These are phyloP conservation scores for Penicillium canescens DNA, from an alignment of 495 filamentous ascomycete species.

Conservation along the genomic window DNA sequence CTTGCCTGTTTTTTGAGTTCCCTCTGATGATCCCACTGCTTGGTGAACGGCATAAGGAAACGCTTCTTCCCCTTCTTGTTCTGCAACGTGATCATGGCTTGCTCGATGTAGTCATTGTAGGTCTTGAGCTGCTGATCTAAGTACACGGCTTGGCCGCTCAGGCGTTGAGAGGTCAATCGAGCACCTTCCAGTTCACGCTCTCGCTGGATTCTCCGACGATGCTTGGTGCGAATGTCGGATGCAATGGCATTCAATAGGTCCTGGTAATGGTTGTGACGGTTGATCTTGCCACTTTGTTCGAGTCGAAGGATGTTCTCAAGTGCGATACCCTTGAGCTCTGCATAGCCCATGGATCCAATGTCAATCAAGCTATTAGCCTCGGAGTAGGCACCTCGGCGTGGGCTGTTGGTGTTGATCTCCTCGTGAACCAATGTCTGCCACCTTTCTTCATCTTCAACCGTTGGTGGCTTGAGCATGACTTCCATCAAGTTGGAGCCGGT, in stretches of 20 bases:
- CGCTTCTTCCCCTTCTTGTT: conserved; percentile 95
- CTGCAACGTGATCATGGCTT: conserved; percentile 97
- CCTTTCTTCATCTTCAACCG: conserved; percentile 80
- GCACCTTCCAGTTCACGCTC: conserved; percentile 89
- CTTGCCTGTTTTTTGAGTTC: conserved; percentile 89
- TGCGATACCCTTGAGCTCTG: conserved; percentile 86
- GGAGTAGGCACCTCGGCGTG: conserved; percentile 81
- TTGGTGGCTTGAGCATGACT: conserved; percentile 89
- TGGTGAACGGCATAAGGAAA: conserved; percentile 95
- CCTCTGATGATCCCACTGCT: conserved; percentile 97
- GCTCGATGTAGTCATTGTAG: conserved; percentile 99
- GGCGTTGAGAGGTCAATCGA: conserved; percentile 74
- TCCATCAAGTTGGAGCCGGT: conserved; percentile 89
- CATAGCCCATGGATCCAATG: conserved; percentile 86
- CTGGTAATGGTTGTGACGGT: conserved; percentile 91
- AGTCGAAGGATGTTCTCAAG: conserved; percentile 92
- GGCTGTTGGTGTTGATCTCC: conserved; percentile 69
- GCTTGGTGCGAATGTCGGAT: conserved; percentile 94
- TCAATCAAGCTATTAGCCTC: conserved; percentile 84
- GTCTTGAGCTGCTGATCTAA: conserved; percentile 93
- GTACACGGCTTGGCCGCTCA: conserved; percentile 90
- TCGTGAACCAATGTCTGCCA: conserved; percentile 85
- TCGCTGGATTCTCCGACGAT: conserved; percentile 84
- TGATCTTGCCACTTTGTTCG: conserved; percentile 81
- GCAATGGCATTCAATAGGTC: conserved; percentile 96